These are phyloP conservation scores for Epichloe typhina DNA, from an alignment of 2,329 filamentous ascomycete species.

Conservation along the genomic window DNA sequence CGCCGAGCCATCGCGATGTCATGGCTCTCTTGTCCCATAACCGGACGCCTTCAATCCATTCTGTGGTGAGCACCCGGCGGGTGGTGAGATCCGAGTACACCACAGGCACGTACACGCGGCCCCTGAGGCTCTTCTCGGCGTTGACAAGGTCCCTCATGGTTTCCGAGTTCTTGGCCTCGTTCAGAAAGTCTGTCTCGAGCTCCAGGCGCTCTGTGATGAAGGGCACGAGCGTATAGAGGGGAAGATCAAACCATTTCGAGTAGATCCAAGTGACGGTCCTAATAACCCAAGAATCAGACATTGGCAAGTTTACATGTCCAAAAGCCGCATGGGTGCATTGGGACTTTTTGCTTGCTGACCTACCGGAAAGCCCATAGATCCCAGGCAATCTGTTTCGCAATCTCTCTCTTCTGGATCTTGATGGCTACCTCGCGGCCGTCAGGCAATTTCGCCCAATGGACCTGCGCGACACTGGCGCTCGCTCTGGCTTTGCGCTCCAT, in stretches of 20 bases:
- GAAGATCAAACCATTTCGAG: constrained; percentile 82
- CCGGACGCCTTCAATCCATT: constrained; percentile 93
- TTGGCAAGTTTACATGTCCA: background rate
- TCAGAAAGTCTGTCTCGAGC: constrained; percentile 87
- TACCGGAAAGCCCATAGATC: constrained; percentile 92
- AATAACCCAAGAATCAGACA: background rate
- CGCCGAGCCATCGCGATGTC: constrained; percentile 64
- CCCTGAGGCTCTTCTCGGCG: constrained; percentile 60
- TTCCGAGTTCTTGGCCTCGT: constrained; percentile 80
- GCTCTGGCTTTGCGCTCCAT: constrained; percentile 51
- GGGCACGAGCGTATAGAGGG: constrained; percentile 78
- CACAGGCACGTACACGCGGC: constrained; percentile 76
- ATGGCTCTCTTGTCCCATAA: constrained; percentile 86
- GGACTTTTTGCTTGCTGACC: constrained; percentile 15
- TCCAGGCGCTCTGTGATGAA: constrained; percentile 87
- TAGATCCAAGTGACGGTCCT: constrained; percentile 73
- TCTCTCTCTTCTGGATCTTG: constrained; percentile 94
- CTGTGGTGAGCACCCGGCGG: constrained; percentile 76
- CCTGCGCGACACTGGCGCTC: constrained; percentile 88
- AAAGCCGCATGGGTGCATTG: background rate
- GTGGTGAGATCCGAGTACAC: constrained; percentile 75
- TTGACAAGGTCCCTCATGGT: constrained; percentile 68
- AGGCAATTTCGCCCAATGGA: constrained; percentile 78
- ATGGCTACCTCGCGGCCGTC: constrained; percentile 89
- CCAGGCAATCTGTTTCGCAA: constrained; percentile 80